Percentiles rank a stretch among this genome's conserved stretches.
These are phyloP conservation scores for Jaapia argillacea DNA, from an alignment of 768 basidiomycete species.

Conservation along the genomic window DNA sequence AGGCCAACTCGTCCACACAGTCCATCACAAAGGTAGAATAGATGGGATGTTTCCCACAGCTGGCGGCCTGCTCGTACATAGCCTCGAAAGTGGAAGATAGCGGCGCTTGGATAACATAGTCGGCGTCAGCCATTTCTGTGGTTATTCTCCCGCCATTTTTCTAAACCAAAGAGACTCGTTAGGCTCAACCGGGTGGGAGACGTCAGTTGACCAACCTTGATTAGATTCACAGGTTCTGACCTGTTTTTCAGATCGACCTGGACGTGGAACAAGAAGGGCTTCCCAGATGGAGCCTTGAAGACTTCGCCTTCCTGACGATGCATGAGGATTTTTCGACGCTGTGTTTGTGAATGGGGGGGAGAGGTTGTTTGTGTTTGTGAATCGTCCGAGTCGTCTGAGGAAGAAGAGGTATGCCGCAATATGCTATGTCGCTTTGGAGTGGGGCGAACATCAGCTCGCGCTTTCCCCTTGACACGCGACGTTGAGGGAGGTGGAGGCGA, in stretches of 20 bases:
- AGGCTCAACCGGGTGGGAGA: neutral
- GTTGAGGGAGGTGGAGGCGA: constrained; percentile 1
- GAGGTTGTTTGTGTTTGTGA: constrained; percentile 4
- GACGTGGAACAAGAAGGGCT: constrained; percentile 47
- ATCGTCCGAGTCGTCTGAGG: too few relatives aligned
- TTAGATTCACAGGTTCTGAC: constrained; percentile 33
- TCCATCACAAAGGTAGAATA: constrained; percentile 42
- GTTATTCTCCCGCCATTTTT: constrained; percentile 57
- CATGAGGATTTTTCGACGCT: neutral
- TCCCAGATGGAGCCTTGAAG: constrained; percentile 33
- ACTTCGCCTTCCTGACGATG: constrained; percentile 18
- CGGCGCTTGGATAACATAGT: constrained; percentile 49
- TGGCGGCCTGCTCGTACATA: constrained; percentile 27
- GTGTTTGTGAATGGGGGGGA: constrained; percentile 1
- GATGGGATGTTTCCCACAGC: constrained; percentile 35
- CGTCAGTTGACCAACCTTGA: constrained; percentile 40
- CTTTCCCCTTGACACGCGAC: neutral
- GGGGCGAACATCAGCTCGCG: constrained; percentile 1
- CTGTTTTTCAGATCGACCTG: constrained; percentile 58
- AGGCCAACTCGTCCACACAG: constrained; percentile 29
- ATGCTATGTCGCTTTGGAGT: constrained; percentile 6
- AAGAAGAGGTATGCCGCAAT: too few relatives aligned
- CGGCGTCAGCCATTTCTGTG: constrained; percentile 40
- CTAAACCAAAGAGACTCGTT: constrained; percentile 21
- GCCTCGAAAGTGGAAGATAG: constrained; percentile 40